phyloP scores from a whole-genome alignment of 176 grass and related monocot genomes.

The Phragmites australis region DNA sequence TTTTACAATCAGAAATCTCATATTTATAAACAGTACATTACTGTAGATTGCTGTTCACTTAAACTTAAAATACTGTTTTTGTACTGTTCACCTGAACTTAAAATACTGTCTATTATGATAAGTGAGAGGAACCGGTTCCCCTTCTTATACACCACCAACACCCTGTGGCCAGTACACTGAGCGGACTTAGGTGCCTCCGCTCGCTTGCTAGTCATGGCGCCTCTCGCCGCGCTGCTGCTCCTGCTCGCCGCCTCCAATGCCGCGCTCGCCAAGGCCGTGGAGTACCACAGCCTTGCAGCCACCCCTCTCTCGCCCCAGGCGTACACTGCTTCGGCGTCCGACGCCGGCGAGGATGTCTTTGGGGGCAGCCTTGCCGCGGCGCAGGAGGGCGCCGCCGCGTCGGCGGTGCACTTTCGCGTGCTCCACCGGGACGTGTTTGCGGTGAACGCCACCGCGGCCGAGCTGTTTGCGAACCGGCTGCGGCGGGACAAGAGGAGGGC shows the following conservation, averaged over 20 bases:
- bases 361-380: constrained; percentile 5
- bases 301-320: constrained; percentile 42
- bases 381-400: neutral
- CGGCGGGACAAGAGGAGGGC: constrained; percentile 39
- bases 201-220: constrained; percentile 10
- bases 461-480: constrained; percentile 54
- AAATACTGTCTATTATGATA: too few species aligned
- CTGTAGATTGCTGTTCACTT: too few species aligned
- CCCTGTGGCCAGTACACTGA: neutral
- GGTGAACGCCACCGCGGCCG: constrained; percentile 28
- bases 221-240: constrained; percentile 34
- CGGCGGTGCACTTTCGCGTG: constrained; percentile 33
- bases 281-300: constrained; percentile 43
- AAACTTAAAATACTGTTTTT: too few species aligned
- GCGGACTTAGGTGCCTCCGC: neutral
- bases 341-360: neutral
- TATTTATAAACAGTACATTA: too few species aligned
- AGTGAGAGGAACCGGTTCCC: too few species aligned
- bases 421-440: constrained; percentile 59
- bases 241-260: constrained; percentile 31
- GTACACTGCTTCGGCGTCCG: constrained; percentile 5
- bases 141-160: constrained; percentile 33
- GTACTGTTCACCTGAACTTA: too few species aligned
- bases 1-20: too few species aligned
- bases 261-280: neutral